These are phyloP conservation scores for Danielia oregonensis DNA, from an alignment of 805 yeast species.

Conservation along the genomic window DNA sequence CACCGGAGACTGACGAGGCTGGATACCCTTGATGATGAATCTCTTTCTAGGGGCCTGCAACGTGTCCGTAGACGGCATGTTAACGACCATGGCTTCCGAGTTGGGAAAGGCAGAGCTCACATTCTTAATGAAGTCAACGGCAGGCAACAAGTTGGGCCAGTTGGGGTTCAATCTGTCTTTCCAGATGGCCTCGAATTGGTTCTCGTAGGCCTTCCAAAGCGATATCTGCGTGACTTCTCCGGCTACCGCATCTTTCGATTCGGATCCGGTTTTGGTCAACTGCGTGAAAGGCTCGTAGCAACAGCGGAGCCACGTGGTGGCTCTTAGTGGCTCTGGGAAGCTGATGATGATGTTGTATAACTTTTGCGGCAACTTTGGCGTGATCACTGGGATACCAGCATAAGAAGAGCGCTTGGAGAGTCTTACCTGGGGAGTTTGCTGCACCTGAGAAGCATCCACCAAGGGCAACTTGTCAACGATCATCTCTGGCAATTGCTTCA, in stretches of 20 bases:
- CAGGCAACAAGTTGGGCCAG: constrained; percentile 60
- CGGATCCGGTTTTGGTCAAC: constrained; percentile 18
- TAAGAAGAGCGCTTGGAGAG: constrained; percentile 50
- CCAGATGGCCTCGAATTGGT: constrained; percentile 69
- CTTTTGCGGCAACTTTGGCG: constrained; percentile 56
- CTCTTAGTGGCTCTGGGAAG: constrained; percentile 82
- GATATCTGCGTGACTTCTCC: constrained; percentile 95
- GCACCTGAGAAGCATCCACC: constrained; percentile 27
- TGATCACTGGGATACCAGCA: constrained; percentile 52
- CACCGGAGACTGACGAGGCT: constrained; percentile 69
- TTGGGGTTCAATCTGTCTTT: constrained; percentile 32
- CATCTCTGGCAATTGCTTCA: constrained; percentile 60
- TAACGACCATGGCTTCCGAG: constrained; percentile 91
- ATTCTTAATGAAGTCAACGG: constrained; percentile 94
- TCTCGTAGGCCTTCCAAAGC: constrained; percentile 92
- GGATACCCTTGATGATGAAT: constrained; percentile 91
- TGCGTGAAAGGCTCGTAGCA: constrained; percentile 67
- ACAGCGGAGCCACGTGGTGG: constrained; percentile 92
- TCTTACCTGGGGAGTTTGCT: constrained; percentile 21
- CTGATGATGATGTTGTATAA: constrained; percentile 58
- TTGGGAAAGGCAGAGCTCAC: constrained; percentile 84
- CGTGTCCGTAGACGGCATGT: constrained; percentile 35
- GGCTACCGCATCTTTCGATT: constrained; percentile 24
- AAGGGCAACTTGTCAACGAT: constrained; percentile 34
- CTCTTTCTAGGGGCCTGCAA: constrained; percentile 55